These are phyloP conservation scores for Fusarium sp. DNA, from an alignment of 2,329 filamentous ascomycete genomes.

Conservation along the genomic window DNA sequence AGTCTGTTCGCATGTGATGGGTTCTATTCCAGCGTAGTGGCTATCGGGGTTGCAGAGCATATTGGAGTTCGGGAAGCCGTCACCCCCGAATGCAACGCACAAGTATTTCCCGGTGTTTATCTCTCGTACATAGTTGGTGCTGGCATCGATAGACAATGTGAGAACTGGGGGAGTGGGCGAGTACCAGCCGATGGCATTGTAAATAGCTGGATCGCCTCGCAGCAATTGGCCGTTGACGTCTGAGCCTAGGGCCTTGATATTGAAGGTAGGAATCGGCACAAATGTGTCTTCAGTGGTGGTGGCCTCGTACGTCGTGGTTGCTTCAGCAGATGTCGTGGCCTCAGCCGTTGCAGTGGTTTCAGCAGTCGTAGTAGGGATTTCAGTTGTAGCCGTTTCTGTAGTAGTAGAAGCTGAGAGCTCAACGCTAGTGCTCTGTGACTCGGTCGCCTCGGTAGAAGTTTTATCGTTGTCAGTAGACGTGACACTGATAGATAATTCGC, in stretches of 20 bases:
- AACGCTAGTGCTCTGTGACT: background rate
- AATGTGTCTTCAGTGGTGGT: background rate
- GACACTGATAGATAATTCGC: background rate
- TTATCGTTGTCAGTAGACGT: background rate
- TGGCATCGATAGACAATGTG: fast-evolving
- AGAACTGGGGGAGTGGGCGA: background rate
- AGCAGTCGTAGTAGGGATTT: background rate
- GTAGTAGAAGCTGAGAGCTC: background rate
- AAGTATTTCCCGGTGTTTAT: background rate
- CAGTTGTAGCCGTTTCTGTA: background rate
- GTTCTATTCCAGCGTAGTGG: background rate
- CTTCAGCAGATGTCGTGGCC: background rate
- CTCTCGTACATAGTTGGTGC: background rate
- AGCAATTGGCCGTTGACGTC: background rate
- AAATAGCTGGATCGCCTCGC: background rate
- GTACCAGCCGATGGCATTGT: background rate
- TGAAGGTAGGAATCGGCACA: background rate
- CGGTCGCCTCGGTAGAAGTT: background rate
- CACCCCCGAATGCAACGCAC: background rate
- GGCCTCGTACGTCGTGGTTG: background rate
- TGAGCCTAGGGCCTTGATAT: background rate
- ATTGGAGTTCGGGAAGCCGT: background rate
- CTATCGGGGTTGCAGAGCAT: fast-evolving
- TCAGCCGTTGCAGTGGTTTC: background rate
- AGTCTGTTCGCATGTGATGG: background rate